A percentile compares a stretch with the other conserved stretches of the same genome.
phyloP scores from a whole-genome alignment of 2,329 filamentous ascomycete species.

The Acephala macrosclerotiorum region DNA sequence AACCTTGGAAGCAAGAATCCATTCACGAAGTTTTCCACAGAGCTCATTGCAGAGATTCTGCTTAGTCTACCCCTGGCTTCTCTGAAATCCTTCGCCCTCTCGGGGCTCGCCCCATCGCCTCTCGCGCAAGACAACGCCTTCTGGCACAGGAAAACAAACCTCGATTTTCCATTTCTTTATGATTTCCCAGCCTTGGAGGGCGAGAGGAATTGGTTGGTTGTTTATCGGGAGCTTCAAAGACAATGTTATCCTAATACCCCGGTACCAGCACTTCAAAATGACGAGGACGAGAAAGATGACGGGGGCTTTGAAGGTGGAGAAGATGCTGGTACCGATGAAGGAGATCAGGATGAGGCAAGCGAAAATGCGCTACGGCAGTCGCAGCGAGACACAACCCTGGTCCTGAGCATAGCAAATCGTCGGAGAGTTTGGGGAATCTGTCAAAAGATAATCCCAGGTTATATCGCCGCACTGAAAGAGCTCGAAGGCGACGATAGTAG shows the following conservation, averaged over 20 bases:
- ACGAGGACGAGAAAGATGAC: background rate
- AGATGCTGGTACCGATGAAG: too few relatives aligned
- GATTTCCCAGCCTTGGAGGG: constrained; percentile 20
- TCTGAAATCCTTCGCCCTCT: constrained; percentile 20
- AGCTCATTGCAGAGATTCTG: constrained; percentile 26
- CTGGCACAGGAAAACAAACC: constrained; percentile 28
- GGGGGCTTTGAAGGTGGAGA: background rate
- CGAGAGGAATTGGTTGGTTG: constrained; percentile 24
- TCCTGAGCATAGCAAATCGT: background rate
- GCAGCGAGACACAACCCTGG: background rate
- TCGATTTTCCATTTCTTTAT: constrained; percentile 31
- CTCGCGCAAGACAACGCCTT: constrained; percentile 19
- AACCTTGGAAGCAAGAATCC: background rate
- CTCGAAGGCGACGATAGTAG: background rate
- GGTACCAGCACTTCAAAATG: background rate
- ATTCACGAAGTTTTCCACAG: constrained; percentile 22
- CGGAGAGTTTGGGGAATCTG: background rate
- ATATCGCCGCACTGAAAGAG: background rate
- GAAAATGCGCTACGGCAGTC: too few relatives aligned
- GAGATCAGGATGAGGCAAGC: too few relatives aligned
- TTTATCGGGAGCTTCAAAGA: constrained; percentile 22
- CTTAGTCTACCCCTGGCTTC: constrained; percentile 22
- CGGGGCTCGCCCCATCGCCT: constrained; percentile 15
- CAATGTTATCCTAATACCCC: constrained; percentile 27
- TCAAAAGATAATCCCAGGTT: background rate